Evolutionary conservation across 2,329 filamentous ascomycete genomes (phyloP).

Genomic region (Neofusicoccum ribis): DNA sequence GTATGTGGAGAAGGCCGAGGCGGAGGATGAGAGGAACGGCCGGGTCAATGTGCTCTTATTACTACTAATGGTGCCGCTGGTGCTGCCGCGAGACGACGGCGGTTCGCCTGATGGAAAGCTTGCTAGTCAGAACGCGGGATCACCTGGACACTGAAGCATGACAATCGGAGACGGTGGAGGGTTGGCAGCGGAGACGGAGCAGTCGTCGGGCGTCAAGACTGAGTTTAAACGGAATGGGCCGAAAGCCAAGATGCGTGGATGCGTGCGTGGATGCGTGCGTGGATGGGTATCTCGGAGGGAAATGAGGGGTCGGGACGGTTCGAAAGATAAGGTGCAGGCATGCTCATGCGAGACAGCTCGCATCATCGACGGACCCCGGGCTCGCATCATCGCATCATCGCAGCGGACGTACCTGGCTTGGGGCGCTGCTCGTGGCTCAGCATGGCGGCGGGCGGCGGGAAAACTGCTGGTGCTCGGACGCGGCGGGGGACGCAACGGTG

Average conservation of each 20-base stretch:
- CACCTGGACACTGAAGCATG: not conserved
- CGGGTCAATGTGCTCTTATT: not conserved
- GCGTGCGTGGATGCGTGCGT: no score
- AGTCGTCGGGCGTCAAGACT: not conserved
- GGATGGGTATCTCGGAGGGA: not conserved
- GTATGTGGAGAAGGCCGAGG: not conserved
- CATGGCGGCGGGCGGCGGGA: not conserved
- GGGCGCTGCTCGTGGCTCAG: not conserved
- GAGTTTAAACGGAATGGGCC: not conserved
- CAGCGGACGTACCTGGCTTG: not conserved
- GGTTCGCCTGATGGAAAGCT: not conserved
- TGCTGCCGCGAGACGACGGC: not conserved
- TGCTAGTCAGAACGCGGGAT: not conserved
- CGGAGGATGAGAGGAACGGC: not conserved
- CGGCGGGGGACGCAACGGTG: not conserved
- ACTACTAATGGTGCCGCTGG: not conserved
- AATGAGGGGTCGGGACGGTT: not conserved
- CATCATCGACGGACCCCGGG: not conserved
- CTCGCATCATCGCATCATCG: not conserved
- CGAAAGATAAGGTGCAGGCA: not conserved
- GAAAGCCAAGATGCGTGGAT: not conserved
- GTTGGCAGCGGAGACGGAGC: not conserved
- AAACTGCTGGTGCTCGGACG: no score
- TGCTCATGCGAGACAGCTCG: not conserved
- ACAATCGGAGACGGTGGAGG: not conserved